Base-by-base conservation (phyloP, 805 yeast species). In the Schwanniomyces vanrijiae region DNA sequence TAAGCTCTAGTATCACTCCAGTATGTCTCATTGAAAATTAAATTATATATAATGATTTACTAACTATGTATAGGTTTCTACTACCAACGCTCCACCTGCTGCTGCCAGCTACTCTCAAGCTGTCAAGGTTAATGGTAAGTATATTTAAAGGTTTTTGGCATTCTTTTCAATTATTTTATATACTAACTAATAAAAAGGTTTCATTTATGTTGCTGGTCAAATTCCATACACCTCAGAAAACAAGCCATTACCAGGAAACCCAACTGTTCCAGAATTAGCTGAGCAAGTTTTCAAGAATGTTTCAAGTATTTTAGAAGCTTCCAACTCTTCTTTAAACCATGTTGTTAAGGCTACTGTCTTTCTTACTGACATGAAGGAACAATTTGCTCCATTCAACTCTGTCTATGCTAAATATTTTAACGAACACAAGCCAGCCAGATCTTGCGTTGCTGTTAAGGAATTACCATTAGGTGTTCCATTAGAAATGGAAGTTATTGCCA, bases 41-140 rank as follows among this genome's bases (percentile, higher is more conserved):
- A 6, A 18, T n/a, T 43, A 35, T 11, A 26, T 11, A 22, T 25
- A 11, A 4, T 6, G 8, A 26, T 19, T 18, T 38, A 40, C 48
- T 49, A 61, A 49, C 59, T 43, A 49, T 47, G 45, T 28, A 18
- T 14, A 72, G 78, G 84, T 89, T 49, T 76, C 78, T 58, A 82
- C 96, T 44, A 75, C 82, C 53, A 75, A 75, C 55, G 96, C 98
- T 31, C 98, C 99, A 56, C 90, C 96, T 49, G 96, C 98, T 51
- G 97, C 96, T 35, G 98, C 97, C 33, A 83, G 96, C 11, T 92
- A 92, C 70, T 89, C 96, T 24, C 99, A 94, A 71, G 99, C 98
- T 41, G 81, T 91, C 68, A 90, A 88, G 73, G 96, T 84, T 59
- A 89, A 88, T 68, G 76, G 76, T 71, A 68, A 40, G 73, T 68